Conservation (phyloP, 2,329 filamentous ascomycete genomes). For the Sporothrix luriei region DNA sequence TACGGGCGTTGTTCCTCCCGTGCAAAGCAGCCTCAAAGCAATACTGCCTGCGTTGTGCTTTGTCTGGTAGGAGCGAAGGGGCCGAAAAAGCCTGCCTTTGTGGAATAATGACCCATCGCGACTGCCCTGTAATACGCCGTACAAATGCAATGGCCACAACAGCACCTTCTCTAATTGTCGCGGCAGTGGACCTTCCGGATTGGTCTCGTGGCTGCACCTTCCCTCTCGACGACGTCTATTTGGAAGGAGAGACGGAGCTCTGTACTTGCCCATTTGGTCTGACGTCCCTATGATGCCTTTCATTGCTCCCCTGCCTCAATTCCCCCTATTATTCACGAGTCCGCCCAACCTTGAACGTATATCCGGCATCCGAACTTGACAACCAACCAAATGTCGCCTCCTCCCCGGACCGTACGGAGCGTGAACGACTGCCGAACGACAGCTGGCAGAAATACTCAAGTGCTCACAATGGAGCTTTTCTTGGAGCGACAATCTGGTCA, state of each 20-base stretch:
- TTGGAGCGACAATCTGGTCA: too few relatives aligned
- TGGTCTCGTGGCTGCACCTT: neutral
- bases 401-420: neutral
- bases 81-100: neutral
- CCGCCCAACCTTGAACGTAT: neutral
- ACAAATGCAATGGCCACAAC: too few relatives aligned
- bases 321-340: too few relatives aligned
- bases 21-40: neutral
- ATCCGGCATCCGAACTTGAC: neutral
- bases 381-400: neutral
- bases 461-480: too few relatives aligned
- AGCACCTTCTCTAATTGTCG: too few relatives aligned
- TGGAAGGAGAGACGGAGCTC: neutral
- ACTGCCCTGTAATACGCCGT: neutral
- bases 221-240: conserved; percentile 3
- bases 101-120: neutral
- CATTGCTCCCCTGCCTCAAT: neutral
- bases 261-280: neutral
- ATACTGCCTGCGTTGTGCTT: neutral
- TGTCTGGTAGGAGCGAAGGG: neutral
- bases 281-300: neutral
- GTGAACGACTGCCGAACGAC: neutral
- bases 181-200: too few relatives aligned
- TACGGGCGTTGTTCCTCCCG: neutral
- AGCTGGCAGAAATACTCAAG: too few relatives aligned